These are phyloP conservation scores for Naganishia onofrii DNA, from an alignment of 768 basidiomycete genomes.

Conservation along the genomic window DNA sequence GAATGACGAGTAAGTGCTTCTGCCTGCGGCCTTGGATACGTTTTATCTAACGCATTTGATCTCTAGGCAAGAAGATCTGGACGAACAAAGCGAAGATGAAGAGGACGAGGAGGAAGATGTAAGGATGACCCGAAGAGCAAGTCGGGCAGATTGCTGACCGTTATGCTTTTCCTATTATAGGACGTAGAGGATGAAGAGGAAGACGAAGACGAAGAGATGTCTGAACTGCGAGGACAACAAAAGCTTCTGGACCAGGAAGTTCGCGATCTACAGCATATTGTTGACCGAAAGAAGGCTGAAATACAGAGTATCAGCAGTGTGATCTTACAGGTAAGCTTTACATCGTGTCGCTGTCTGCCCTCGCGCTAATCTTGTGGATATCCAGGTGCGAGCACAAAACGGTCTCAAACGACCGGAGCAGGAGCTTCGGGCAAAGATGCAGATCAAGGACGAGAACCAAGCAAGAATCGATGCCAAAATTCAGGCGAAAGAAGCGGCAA, in stretches of 20 bases:
- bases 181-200: constrained; percentile 29
- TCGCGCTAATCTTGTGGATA: neutral
- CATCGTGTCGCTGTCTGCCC: neutral
- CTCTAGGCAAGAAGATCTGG: constrained; percentile 19
- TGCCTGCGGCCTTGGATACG: no score
- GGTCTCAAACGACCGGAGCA: constrained; percentile 5
- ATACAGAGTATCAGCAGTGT: constrained; percentile 26
- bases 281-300: constrained; percentile 25
- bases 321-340: neutral
- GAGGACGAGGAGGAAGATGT: constrained; percentile 31
- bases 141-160: neutral
- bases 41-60: no score
- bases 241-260: constrained; percentile 28
- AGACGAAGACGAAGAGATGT: constrained; percentile 32
- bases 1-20: constrained; percentile 17
- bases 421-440: constrained; percentile 22
- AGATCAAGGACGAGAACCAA: constrained; percentile 27
- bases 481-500: constrained; percentile 25
- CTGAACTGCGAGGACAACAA: constrained; percentile 22
- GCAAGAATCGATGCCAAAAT: constrained; percentile 25
- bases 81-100: constrained; percentile 24
- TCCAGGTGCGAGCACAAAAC: constrained; percentile 15
- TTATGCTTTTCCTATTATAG: neutral
- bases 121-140: neutral
- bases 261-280: constrained; percentile 24